Conservation (phyloP, 192 early-diverging fungal species). For the Umbelopsis ramanniana region DNA sequence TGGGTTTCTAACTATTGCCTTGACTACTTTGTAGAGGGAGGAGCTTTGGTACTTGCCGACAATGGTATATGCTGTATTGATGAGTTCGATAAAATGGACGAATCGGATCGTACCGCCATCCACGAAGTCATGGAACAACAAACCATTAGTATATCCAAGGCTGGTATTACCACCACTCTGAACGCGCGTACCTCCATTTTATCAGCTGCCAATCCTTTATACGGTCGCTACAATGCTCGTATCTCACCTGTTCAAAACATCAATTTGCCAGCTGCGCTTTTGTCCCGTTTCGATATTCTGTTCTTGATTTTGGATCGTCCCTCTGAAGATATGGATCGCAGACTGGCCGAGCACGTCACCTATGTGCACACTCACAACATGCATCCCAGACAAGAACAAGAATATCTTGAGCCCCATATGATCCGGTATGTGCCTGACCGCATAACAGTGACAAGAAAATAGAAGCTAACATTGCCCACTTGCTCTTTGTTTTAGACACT, state of each 20-base stretch:
- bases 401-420: conserved; percentile 71
- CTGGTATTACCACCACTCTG: conserved; percentile 96
- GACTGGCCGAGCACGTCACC: conserved; percentile 92
- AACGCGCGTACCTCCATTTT: conserved; percentile 95
- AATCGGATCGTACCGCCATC: conserved; percentile 93
- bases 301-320: conserved; percentile 91
- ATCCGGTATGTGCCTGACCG: conserved; percentile 59
- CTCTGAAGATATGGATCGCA: conserved; percentile 82
- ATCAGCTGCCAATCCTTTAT: conserved; percentile 97
- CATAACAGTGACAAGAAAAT: not conserved
- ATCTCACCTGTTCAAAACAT: conserved; percentile 94
- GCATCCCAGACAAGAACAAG: conserved; percentile 69
- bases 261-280: conserved; percentile 92
- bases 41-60: conserved; percentile 96
- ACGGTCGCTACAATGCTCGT: conserved; percentile 91
- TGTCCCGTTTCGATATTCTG: conserved; percentile 94
- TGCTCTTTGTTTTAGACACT: conserved; percentile 65
- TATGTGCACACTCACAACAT: conserved; percentile 88
- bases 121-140: conserved; percentile 99
- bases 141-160: conserved; percentile 97
- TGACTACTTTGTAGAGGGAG: conserved; percentile 68
- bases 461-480: not conserved
- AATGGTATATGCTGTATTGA: conserved; percentile 99
- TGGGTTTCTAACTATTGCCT: not conserved
- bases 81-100: conserved; percentile 99